A percentile compares a stretch with the other conserved stretches of the same genome.
These are phyloP conservation scores for Cymbidium sinense DNA, from an alignment of 106 monocot species.

Conservation along the genomic window DNA sequence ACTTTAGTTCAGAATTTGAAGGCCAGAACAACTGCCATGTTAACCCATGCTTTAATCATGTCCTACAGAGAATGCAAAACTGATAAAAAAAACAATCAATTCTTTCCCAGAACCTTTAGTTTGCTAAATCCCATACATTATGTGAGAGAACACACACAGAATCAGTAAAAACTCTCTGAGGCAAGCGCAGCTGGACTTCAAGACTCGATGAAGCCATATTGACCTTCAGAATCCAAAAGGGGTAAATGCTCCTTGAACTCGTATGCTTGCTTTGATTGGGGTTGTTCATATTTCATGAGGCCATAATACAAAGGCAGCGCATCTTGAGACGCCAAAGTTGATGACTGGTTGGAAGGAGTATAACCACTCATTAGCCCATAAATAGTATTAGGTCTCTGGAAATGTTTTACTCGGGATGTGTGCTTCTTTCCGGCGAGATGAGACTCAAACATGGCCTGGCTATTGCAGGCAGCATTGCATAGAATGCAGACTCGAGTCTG, in stretches of 20 bases:
- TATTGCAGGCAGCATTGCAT: background rate
- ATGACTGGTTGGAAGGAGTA: background rate
- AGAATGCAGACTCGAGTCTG: background rate
- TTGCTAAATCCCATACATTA: too few species aligned
- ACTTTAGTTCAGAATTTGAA: too few species aligned
- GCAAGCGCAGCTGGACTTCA: background rate
- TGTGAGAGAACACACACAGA: background rate
- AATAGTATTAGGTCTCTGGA: background rate
- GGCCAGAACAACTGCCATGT: too few species aligned
- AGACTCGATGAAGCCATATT: background rate
- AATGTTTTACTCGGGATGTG: background rate
- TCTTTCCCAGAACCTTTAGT: too few species aligned
- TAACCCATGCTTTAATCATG: too few species aligned
- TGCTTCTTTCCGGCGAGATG: constrained; percentile 4
- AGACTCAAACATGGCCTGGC: background rate
- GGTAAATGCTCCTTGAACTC: background rate
- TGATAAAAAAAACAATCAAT: too few species aligned
- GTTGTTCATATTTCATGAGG: background rate
- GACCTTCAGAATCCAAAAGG: background rate
- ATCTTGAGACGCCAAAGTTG: background rate
- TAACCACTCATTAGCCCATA: background rate
- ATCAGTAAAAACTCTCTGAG: background rate
- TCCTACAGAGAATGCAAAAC: too few species aligned
- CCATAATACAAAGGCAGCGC: background rate
- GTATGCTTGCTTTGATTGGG: background rate